phyloP scores from a whole-genome alignment of 306 rosid species.

The Fragaria ananassa region DNA sequence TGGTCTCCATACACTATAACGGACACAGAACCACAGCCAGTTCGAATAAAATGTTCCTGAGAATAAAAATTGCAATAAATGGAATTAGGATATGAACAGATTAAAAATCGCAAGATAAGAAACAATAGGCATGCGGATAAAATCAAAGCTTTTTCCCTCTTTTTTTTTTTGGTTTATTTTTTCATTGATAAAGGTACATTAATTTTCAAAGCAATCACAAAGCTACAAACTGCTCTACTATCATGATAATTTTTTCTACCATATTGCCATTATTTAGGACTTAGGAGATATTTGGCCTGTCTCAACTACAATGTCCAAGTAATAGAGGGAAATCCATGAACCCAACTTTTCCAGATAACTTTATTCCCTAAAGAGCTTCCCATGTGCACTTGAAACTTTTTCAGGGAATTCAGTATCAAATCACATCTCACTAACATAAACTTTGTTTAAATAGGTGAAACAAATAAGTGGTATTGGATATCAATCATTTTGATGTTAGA shows the following conservation, averaged over 20 bases:
- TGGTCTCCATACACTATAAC: slow-evolving; percentile 84
- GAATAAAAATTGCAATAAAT: background rate
- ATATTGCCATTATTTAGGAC: slow-evolving; percentile 10
- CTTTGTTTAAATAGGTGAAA: slow-evolving; percentile 36
- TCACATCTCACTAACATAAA: slow-evolving; percentile 29
- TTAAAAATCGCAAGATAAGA: background rate
- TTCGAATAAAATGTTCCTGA: slow-evolving; percentile 73
- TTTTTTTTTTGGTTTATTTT: background rate
- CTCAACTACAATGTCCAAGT: slow-evolving; percentile 29
- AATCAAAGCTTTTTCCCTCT: background rate
- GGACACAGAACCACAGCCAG: slow-evolving; percentile 85
- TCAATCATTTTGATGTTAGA: slow-evolving; percentile 37
- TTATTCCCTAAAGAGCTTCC: slow-evolving; percentile 36
- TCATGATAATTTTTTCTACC: slow-evolving; percentile 8
- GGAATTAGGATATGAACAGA: background rate
- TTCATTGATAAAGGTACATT: background rate
- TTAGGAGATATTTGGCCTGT: slow-evolving; percentile 25
- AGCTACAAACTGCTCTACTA: slow-evolving; percentile 8
- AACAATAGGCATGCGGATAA: slow-evolving; percentile 5
- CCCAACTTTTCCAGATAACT: slow-evolving; percentile 31
- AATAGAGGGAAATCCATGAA: slow-evolving; percentile 14
- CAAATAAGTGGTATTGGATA: slow-evolving; percentile 25
- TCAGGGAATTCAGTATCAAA: slow-evolving; percentile 38
- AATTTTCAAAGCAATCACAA: slow-evolving; percentile 6
- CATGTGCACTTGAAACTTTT: slow-evolving; percentile 52